Evolutionary conservation across 768 basidiomycete species (phyloP).

Genomic region (Fibroporia radiculosa): DNA sequence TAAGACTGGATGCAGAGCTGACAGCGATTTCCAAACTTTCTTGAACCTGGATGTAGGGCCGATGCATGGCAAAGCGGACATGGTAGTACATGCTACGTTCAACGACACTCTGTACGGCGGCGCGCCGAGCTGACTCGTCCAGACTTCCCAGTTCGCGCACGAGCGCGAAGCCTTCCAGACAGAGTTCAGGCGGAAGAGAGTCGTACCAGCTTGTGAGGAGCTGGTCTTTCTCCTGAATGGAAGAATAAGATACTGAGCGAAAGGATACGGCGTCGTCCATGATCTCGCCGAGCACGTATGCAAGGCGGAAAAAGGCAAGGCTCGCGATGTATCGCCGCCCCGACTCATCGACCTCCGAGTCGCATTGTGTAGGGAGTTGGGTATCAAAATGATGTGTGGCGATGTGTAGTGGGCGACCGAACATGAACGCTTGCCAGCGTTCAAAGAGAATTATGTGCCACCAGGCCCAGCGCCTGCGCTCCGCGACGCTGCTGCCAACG

Average conservation of each 20-base stretch:
- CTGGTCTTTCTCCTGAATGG: constrained; percentile 64
- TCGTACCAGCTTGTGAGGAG: constrained; percentile 71
- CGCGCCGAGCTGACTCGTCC: constrained; percentile 48
- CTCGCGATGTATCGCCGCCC: constrained; percentile 65
- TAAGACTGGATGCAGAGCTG: constrained; percentile 67
- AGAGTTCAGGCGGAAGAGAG: constrained; percentile 62
- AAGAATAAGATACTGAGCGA: constrained; percentile 64
- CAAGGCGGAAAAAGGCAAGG: constrained; percentile 68
- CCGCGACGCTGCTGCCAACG: constrained; percentile 61
- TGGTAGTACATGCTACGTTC: constrained; percentile 73
- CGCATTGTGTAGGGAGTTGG: constrained; percentile 61
- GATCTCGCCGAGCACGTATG: constrained; percentile 74
- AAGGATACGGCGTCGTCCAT: constrained; percentile 80
- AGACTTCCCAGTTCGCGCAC: constrained; percentile 65
- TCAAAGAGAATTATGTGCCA: constrained; percentile 83
- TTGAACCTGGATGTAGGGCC: constrained; percentile 52
- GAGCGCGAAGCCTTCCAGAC: constrained; percentile 69
- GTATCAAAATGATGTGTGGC: constrained; percentile 83
- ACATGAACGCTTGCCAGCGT: constrained; percentile 85
- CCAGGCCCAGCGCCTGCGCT: constrained; percentile 83
- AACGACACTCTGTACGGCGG: constrained; percentile 77
- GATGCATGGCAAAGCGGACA: constrained; percentile 78
- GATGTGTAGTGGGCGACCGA: constrained; percentile 70
- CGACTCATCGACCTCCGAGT: constrained; percentile 53
- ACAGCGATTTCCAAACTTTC: constrained; percentile 66